Percentiles rank a stretch among this genome's conserved stretches.
phyloP scores from a whole-genome alignment of 2,329 filamentous ascomycete genomes.

The Botrytis pseudocinerea region DNA sequence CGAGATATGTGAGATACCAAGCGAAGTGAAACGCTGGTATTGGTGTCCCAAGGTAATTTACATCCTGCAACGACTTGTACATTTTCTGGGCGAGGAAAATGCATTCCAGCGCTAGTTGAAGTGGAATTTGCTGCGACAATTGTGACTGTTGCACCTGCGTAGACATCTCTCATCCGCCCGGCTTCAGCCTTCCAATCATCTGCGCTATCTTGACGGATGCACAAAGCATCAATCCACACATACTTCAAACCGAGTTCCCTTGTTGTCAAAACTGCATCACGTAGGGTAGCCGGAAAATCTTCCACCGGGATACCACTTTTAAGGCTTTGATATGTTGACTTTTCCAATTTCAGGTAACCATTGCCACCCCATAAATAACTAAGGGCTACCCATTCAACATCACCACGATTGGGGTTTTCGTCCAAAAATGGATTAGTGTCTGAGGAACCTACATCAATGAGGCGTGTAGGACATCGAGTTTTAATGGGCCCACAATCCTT shows the following conservation, averaged over 20 bases:
- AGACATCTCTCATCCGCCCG: conserved; percentile 20
- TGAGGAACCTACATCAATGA: conserved; percentile 17
- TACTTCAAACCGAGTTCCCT: conserved; percentile 12
- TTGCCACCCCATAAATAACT: conserved; percentile 21
- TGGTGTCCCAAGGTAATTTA: not conserved
- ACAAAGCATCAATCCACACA: conserved; percentile 23
- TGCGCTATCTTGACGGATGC: conserved; percentile 20
- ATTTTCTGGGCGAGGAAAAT: conserved; percentile 1
- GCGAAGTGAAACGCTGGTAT: conserved; percentile 8
- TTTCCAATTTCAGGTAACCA: conserved; percentile 10
- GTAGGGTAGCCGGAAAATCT: conserved; percentile 15
- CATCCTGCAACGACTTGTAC: not conserved
- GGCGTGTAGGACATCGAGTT: conserved; percentile 17
- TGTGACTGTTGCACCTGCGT: conserved; percentile 14
- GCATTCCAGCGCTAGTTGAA: conserved; percentile 21
- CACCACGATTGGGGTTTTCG: conserved; percentile 3
- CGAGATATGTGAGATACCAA: conserved; percentile 19
- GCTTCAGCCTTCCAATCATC: conserved; percentile 20
- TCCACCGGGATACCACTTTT: conserved; percentile 10
- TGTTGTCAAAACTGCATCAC: conserved; percentile 13
- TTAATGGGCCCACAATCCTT: conserved; percentile 15
- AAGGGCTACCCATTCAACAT: conserved; percentile 14
- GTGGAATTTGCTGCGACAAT: conserved; percentile 17
- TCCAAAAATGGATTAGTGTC: conserved; percentile 11
- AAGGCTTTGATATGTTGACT: conserved; percentile 11